A percentile compares a stretch with the other conserved stretches of the same genome.
Conservation (phyloP, 257 asterid species). For the Penstemon newberryi region DNA sequence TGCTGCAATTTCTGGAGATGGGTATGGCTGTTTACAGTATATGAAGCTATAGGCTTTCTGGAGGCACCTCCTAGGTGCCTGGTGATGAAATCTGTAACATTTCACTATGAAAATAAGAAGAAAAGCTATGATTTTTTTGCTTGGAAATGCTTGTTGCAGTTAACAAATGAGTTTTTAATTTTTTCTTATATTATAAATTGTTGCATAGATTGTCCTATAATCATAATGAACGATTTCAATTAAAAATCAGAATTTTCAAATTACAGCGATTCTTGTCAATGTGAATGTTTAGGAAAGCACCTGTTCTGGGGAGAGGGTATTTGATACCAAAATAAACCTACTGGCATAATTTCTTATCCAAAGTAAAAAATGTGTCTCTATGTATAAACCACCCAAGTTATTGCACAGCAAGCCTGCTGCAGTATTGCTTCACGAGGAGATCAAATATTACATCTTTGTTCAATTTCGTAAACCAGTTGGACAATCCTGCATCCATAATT, state of each 20-base stretch:
- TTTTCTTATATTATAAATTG: slow-evolving; percentile 12
- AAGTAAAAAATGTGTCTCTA: background rate
- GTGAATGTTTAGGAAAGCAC: background rate
- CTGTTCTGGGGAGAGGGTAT: background rate
- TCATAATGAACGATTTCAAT: slow-evolving; percentile 7
- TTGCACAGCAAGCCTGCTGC: background rate
- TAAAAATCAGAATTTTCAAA: background rate
- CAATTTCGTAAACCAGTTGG: slow-evolving; percentile 12
- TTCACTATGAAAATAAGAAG: background rate
- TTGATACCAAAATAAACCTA: background rate
- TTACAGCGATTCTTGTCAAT: background rate
- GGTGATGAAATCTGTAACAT: background rate
- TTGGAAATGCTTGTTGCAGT: slow-evolving; percentile 16
- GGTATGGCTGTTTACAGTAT: slow-evolving; percentile 49
- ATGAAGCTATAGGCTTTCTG: slow-evolving; percentile 8
- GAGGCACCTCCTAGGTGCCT: background rate
- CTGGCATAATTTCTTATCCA: background rate
- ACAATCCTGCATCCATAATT: background rate
- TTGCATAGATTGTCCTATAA: slow-evolving; percentile 22
- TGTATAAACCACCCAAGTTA: background rate
- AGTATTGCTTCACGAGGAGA: background rate
- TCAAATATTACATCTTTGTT: background rate
- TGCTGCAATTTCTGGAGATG: slow-evolving; percentile 79
- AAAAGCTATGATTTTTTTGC: slow-evolving; percentile 17
- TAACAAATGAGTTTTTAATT: background rate